Evolutionary conservation across 2,329 filamentous ascomycete genomes (phyloP).

Genomic region (Cytospora paraplurivora): DNA sequence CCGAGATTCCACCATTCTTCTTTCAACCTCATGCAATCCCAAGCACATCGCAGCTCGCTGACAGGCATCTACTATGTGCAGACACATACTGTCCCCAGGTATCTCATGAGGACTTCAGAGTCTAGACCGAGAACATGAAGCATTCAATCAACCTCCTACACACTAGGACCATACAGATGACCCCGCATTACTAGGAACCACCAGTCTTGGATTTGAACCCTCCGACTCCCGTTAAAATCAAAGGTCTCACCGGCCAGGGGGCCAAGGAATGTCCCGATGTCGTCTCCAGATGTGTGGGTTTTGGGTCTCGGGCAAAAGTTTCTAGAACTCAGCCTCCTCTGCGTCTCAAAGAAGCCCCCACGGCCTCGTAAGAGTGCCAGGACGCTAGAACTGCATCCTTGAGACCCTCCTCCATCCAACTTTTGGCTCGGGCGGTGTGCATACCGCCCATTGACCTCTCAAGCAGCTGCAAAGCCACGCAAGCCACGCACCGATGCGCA

Average conservation of each 20-base stretch:
- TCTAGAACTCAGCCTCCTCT: not conserved
- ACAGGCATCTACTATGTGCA: constrained; percentile 6
- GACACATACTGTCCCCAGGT: not conserved
- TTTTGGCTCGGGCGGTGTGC: not conserved
- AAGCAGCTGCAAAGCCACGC: not conserved
- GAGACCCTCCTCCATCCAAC: not conserved
- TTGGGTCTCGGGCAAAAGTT: not conserved
- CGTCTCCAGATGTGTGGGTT: not conserved
- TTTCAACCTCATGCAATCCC: constrained; percentile 7
- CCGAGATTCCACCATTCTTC: constrained; percentile 20
- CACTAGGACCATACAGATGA: not conserved
- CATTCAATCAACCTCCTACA: not conserved
- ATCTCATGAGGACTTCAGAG: not conserved
- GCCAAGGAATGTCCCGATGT: not conserved
- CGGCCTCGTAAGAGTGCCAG: not conserved
- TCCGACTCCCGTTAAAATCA: not conserved
- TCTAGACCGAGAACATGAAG: not conserved
- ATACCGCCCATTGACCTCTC: not conserved
- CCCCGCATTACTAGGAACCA: not conserved
- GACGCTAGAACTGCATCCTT: not conserved
- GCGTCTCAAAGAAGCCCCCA: not conserved
- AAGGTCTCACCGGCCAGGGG: not conserved
- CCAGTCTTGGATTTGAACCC: not conserved
- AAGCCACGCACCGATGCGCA: not conserved
- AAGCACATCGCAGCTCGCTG: constrained; percentile 14